Evolutionary conservation across 805 yeast genomes (phyloP).

Genomic region (Myxozyma neglecta): DNA sequence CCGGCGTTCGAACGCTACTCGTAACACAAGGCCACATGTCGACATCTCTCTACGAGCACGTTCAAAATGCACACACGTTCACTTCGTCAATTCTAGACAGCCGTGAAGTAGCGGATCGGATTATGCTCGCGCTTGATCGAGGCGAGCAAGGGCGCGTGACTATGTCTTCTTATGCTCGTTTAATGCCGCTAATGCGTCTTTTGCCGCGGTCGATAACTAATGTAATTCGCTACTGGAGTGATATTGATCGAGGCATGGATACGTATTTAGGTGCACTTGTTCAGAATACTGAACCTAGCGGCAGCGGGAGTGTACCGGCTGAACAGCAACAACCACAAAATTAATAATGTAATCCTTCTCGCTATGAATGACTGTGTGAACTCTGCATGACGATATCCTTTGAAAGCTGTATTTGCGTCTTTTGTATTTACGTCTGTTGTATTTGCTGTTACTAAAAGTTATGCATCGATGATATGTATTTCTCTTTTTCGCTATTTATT

Average conservation of each 20-base stretch:
- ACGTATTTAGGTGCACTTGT: slow-evolving; percentile 4
- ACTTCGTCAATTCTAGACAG: slow-evolving; percentile 85
- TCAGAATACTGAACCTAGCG: neutral
- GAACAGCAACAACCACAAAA: too few relatives aligned
- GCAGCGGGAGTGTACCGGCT: too few relatives aligned
- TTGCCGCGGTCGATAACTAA: slow-evolving; percentile 71
- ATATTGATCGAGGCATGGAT: slow-evolving; percentile 54
- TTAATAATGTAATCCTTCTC: too few relatives aligned
- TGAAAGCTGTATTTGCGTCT: too few relatives aligned
- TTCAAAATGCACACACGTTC: slow-evolving; percentile 66
- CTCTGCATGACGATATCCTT: too few relatives aligned
- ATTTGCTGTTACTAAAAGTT: too few relatives aligned
- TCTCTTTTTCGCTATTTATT: too few relatives aligned
- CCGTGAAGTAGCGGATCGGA: slow-evolving; percentile 56
- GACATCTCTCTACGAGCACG: slow-evolving; percentile 70
- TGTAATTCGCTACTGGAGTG: slow-evolving; percentile 55
- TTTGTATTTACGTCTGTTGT: too few relatives aligned
- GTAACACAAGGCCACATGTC: slow-evolving; percentile 85
- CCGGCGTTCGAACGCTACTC: slow-evolving; percentile 65
- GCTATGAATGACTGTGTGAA: too few relatives aligned
- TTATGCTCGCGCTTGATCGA: slow-evolving; percentile 56
- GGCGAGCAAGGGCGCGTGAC: slow-evolving; percentile 71
- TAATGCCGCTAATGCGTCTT: slow-evolving; percentile 69
- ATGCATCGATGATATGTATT: too few relatives aligned
- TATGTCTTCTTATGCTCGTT: slow-evolving; percentile 72